Percentiles rank a stretch among this genome's conserved stretches.
phyloP scores from a whole-genome alignment of 139 green algal species.

The Deuterostichococcus epilithicus region DNA sequence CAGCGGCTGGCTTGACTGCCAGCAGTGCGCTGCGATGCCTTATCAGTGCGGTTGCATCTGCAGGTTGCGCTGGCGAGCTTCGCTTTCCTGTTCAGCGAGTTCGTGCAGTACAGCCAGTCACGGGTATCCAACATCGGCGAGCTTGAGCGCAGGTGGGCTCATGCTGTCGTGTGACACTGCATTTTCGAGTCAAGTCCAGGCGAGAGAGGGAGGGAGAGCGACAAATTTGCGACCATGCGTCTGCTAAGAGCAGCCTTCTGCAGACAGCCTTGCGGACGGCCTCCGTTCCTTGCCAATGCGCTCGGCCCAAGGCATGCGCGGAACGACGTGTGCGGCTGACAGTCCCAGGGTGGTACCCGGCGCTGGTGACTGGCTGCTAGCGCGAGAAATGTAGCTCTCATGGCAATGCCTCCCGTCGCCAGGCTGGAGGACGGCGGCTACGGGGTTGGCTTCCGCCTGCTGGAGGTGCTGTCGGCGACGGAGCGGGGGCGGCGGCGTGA shows the following conservation, averaged over 20 bases:
- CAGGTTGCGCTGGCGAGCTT: slow-evolving; percentile 85
- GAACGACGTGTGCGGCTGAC: too few relatives aligned
- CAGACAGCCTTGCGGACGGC: too few relatives aligned
- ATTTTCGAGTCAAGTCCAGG: too few relatives aligned
- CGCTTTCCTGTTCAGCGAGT: slow-evolving; percentile 92
- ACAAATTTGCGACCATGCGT: too few relatives aligned
- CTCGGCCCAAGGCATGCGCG: too few relatives aligned
- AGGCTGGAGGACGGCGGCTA: slow-evolving; percentile 83
- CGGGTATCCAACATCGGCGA: slow-evolving; percentile 82
- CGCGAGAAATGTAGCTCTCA: too few relatives aligned
- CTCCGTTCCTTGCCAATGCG: too few relatives aligned
- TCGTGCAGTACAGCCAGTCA: slow-evolving; percentile 91
- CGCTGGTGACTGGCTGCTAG: too few relatives aligned
- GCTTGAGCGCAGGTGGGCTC: slow-evolving; percentile 78
- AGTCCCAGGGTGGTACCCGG: too few relatives aligned
- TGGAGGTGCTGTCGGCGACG: slow-evolving; percentile 83
- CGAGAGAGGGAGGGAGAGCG: too few relatives aligned
- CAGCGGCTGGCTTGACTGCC: neutral
- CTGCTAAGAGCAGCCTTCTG: too few relatives aligned
- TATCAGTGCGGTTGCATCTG: neutral
- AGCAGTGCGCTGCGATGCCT: too few relatives aligned
- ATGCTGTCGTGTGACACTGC: neutral
- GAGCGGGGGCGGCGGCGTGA: slow-evolving; percentile 71
- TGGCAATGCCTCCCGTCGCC: neutral
- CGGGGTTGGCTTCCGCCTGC: slow-evolving; percentile 76